Conservation (phyloP, 2,329 filamentous ascomycete genomes). For the Aureobasidium uvarum region DNA sequence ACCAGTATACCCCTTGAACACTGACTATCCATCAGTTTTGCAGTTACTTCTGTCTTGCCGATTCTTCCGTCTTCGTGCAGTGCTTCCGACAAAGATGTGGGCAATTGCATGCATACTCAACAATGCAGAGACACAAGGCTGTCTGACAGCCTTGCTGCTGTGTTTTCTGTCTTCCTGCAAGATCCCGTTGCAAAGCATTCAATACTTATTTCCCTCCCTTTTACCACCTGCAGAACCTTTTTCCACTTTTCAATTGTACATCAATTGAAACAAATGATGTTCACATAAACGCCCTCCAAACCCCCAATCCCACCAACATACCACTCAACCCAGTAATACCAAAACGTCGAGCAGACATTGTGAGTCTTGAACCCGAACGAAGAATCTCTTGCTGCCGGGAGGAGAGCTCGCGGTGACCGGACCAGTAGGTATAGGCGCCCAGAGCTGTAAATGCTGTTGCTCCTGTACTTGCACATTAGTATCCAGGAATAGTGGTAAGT, state of each 20-base stretch:
- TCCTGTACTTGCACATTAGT: slow-evolving; percentile 27
- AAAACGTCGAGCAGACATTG: slow-evolving; percentile 42
- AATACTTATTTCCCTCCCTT: too few relatives aligned
- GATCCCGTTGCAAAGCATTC: background rate
- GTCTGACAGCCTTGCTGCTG: slow-evolving; percentile 5
- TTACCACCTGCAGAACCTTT: background rate
- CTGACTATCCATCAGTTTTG: background rate
- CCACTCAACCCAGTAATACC: slow-evolving; percentile 43
- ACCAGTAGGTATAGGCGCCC: slow-evolving; percentile 48
- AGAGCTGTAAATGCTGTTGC: slow-evolving; percentile 48
- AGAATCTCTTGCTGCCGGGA: slow-evolving; percentile 32
- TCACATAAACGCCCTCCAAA: slow-evolving; percentile 43
- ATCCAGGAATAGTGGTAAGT: too few relatives aligned
- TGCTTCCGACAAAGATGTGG: background rate
- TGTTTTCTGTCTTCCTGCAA: background rate
- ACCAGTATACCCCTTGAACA: background rate
- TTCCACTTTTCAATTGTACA: too few relatives aligned
- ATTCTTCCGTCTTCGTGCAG: background rate
- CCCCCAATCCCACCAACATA: slow-evolving; percentile 45
- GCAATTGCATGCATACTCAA: background rate
- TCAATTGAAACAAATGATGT: background rate
- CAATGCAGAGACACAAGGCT: background rate
- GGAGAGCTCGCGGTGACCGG: slow-evolving; percentile 47
- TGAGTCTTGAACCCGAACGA: slow-evolving; percentile 33
- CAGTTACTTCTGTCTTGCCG: background rate